phyloP scores from a whole-genome alignment of 2,329 filamentous ascomycete genomes.

The Albifimbria verrucaria region DNA sequence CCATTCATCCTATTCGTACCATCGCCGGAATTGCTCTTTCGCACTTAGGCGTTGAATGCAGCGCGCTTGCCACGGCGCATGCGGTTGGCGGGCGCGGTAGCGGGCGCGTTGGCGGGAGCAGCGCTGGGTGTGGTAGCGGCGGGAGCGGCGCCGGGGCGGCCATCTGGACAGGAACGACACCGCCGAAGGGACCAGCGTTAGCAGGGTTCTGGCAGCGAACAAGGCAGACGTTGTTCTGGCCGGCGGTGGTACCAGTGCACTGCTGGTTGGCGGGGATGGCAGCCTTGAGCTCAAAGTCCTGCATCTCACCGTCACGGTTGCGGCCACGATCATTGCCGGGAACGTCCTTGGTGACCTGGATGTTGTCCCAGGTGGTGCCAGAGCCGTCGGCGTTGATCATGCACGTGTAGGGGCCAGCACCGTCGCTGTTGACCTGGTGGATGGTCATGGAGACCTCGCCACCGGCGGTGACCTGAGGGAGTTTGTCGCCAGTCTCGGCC shows the following conservation, averaged over 20 bases:
- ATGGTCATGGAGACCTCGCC: slow-evolving; percentile 59
- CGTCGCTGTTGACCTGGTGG: slow-evolving; percentile 20
- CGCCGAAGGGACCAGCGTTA: slow-evolving; percentile 59
- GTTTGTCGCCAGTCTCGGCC: slow-evolving; percentile 49
- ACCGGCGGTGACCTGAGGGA: slow-evolving; percentile 58
- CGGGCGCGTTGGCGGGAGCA: background rate
- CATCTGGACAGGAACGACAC: slow-evolving; percentile 55
- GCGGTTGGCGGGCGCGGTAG: background rate
- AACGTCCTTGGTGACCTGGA: slow-evolving; percentile 45
- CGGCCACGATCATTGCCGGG: slow-evolving; percentile 28
- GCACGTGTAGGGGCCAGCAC: slow-evolving; percentile 54
- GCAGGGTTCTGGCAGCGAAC: slow-evolving; percentile 61
- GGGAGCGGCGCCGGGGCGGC: slow-evolving; percentile 13
- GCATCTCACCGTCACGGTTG: slow-evolving; percentile 37
- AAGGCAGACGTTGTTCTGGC: slow-evolving; percentile 58
- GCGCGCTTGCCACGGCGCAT: slow-evolving; percentile 1
- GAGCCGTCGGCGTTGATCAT: slow-evolving; percentile 62
- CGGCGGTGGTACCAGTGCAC: slow-evolving; percentile 59
- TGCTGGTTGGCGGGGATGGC: slow-evolving; percentile 51
- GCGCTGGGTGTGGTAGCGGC: background rate
- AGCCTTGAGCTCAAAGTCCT: slow-evolving; percentile 52
- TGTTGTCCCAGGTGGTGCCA: slow-evolving; percentile 44
- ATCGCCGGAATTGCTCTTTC: background rate
- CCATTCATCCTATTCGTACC: background rate
- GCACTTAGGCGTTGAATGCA: slow-evolving; percentile 1